A percentile compares a stretch with the other conserved stretches of the same genome.
phyloP scores from a whole-genome alignment of 2,329 filamentous ascomycete genomes.

The Neurospora crassa region DNA sequence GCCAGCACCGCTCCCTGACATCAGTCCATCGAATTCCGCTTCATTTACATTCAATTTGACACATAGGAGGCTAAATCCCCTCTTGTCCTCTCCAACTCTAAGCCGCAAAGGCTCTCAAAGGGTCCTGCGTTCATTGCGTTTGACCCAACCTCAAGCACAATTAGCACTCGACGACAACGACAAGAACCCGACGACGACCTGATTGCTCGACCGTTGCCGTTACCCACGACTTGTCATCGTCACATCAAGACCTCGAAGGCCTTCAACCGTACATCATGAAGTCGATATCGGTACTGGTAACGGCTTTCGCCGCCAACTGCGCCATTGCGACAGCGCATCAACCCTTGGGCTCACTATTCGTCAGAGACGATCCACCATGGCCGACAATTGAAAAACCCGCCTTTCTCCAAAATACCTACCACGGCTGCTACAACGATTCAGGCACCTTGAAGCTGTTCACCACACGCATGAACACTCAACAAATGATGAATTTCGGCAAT shows the following conservation, averaged over 20 bases:
- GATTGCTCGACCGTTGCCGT: background rate
- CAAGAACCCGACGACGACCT: background rate
- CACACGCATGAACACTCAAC: background rate
- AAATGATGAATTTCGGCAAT: background rate
- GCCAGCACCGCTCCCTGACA: constrained; percentile 8
- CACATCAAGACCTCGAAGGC: background rate
- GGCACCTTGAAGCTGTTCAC: constrained; percentile 28
- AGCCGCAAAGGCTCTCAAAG: background rate
- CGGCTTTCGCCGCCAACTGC: constrained; percentile 8
- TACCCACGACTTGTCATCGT: background rate
- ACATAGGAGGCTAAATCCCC: constrained; percentile 1
- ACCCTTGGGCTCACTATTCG: background rate
- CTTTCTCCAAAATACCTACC: background rate
- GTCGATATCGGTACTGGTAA: constrained; percentile 9
- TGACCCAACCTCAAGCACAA: background rate
- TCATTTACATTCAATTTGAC: constrained; percentile 10
- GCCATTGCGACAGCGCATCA: background rate
- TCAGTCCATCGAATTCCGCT: constrained; percentile 1
- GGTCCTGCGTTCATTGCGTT: background rate
- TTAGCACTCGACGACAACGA: background rate
- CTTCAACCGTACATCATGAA: constrained; percentile 12
- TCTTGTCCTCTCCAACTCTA: constrained; percentile 2
- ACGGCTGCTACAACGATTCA: constrained; percentile 38
- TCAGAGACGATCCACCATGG: background rate
- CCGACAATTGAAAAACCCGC: background rate